A percentile compares a stretch with the other conserved stretches of the same genome.
Conservation (phyloP, 176 grass and related monocot genomes). For the Calamus simplicifolius region DNA sequence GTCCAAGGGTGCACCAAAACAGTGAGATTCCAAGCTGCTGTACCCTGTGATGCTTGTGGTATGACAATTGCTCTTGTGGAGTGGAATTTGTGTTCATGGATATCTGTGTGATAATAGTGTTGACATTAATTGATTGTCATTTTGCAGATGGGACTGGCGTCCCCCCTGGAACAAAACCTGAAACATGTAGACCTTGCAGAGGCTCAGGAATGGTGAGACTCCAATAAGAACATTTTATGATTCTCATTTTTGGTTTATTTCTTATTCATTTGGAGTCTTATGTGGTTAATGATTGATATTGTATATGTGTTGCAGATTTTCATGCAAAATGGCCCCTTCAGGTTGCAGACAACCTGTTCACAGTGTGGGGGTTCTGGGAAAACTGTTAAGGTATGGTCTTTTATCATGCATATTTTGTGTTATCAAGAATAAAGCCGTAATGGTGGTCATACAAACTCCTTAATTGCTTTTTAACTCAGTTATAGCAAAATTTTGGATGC, state of each 20-base stretch:
- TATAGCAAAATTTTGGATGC: too few species aligned
- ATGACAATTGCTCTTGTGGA: conserved; percentile 27
- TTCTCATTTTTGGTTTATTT: too few species aligned
- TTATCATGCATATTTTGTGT: too few species aligned
- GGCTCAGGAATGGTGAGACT: conserved; percentile 55
- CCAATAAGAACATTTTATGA: too few species aligned
- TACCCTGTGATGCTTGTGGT: conserved; percentile 70
- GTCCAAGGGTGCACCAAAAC: conserved; percentile 91
- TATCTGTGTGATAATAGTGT: too few species aligned
- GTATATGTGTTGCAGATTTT: conserved; percentile 30
- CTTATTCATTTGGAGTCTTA: too few species aligned
- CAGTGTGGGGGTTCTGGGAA: conserved; percentile 83
- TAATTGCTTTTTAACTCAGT: too few species aligned
- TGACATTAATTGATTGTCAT: conserved; percentile 3
- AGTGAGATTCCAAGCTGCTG: conserved; percentile 52
- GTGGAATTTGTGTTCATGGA: conserved; percentile 1
- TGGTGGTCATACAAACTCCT: too few species aligned
- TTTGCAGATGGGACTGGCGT: conserved; percentile 73
- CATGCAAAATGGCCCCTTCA: conserved; percentile 86
- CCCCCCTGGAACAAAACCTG: conserved; percentile 82
- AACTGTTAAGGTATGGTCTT: conserved; percentile 46
- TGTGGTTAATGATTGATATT: too few species aligned
- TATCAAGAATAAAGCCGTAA: too few species aligned
- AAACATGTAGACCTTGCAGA: conserved; percentile 76
- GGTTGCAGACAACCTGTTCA: conserved; percentile 67